Base-by-base conservation (phyloP, 441 rosid species). In the Codiaeum variegatum region DNA sequence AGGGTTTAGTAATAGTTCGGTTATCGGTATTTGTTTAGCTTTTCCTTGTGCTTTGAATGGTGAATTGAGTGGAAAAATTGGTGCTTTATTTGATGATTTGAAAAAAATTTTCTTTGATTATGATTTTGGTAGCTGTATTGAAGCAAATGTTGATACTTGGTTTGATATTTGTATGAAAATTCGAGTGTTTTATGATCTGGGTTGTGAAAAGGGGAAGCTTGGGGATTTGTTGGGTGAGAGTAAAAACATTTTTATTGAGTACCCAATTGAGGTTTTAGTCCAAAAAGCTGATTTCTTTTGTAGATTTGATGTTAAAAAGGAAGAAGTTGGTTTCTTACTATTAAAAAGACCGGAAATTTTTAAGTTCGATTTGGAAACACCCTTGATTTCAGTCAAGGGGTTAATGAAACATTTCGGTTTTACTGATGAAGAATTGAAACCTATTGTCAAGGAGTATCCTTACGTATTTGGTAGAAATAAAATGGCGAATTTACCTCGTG, bases 401-500 rank as follows among this genome's bases (percentile, higher is more conserved):
- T 23, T 90, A 44, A 73, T 90, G 79, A 75, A 72, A 69, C 88
- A 83, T 82, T 77, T 87, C 55, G 91, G 88, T 46, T 72, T 85
- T 79, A 83, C 81, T 47, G 60, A 60, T 3, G 66, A 78, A 56
- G 83, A 86, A 75, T 73, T 83, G 67, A 74, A 75, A 62, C 72
- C 24, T 72, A 67, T 87, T 76, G 75, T 79, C 70, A 66, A 68
- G 34, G 74, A 62, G 28, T 83, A 82, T 26, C 83, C 87, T 1
- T 67, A 85, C 49, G 87, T 82, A 47, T 72, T 88, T 1, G 93
- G 93, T 44, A 84, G 87, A 80, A 81, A 86, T 61, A 86, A 58
- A 73, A 78, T 90, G 87, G 85, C 79, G 32, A 90, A 90, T 82
- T 78, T 90, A 64, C 93, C 96, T 70, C 38, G 77, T 73, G 88